Conservation (phyloP, 2,329 filamentous ascomycete species). For the Macrophomina pseudophaseolina region DNA sequence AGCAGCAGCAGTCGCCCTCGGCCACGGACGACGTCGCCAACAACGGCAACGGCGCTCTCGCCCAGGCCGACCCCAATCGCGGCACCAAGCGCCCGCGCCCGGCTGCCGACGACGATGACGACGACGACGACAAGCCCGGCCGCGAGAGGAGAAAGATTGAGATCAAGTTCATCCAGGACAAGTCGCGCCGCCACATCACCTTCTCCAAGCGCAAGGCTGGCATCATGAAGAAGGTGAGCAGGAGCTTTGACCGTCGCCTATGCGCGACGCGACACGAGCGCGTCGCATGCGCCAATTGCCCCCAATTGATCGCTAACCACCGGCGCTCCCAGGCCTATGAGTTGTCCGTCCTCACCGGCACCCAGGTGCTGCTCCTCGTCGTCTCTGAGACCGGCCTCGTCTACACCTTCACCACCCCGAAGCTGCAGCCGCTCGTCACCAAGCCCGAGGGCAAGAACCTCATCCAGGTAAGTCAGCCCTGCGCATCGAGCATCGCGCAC, state of each 20-base stretch:
- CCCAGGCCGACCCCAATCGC: conserved; percentile 69
- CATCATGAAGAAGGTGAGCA: conserved; percentile 98
- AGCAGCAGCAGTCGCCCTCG: conserved; percentile 57
- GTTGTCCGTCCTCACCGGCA: conserved; percentile 94
- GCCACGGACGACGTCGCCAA: conserved; percentile 61
- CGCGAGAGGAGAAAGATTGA: conserved; percentile 99
- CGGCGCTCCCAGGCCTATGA: conserved; percentile 79
- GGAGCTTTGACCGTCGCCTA: conserved; percentile 30
- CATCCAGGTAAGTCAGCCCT: conserved; percentile 76
- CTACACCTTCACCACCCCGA: conserved; percentile 98
- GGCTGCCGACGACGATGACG: conserved; percentile 88
- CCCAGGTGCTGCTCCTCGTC: conserved; percentile 93
- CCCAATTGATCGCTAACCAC: conserved; percentile 34
- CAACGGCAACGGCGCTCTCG: conserved; percentile 67
- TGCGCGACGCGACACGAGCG: conserved; percentile 34
- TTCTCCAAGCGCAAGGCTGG: conserved; percentile 99
- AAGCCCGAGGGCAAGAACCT: conserved; percentile 99
- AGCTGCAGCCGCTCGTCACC: conserved; percentile 95
- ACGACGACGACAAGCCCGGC: conserved; percentile 96
- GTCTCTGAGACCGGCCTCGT: conserved; percentile 97
- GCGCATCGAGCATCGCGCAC: conserved; percentile 25
- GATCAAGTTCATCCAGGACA: conserved; percentile 99
- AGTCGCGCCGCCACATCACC: conserved; percentile 98
- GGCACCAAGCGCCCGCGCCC: conserved; percentile 89
- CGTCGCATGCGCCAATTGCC: conserved; percentile 37